phyloP scores from a whole-genome alignment of 257 asterid genomes.

The Ligustrum vulgare region DNA sequence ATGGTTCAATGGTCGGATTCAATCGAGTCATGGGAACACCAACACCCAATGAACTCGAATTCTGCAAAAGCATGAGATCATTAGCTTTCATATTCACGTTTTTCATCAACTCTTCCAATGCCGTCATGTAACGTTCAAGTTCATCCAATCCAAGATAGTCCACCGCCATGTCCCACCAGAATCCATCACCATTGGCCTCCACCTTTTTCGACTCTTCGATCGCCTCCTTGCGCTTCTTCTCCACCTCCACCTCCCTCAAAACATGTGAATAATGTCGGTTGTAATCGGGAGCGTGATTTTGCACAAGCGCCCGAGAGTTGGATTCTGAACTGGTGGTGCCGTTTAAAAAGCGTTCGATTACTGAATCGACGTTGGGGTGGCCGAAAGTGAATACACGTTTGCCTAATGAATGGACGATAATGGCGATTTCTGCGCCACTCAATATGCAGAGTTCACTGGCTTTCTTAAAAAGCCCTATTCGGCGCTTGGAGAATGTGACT shows the following conservation, averaged over 20 bases:
- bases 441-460: neutral
- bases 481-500: conserved; percentile 3
- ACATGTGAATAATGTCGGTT: neutral
- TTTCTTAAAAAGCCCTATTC: neutral
- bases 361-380: neutral
- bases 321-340: neutral
- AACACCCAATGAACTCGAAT: neutral
- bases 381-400: neutral
- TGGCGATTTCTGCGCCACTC: neutral
- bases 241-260: neutral
- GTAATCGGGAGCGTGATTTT: neutral
- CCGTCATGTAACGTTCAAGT: neutral
- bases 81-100: neutral
- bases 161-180: neutral
- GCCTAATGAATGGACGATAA: neutral
- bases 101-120: neutral
- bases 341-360: neutral
- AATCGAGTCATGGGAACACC: neutral
- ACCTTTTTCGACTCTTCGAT: neutral
- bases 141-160: neutral
- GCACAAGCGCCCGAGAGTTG: neutral
- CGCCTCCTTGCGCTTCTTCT: neutral
- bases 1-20: neutral
- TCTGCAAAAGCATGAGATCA: neutral
- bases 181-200: neutral